A percentile compares a stretch with the other conserved stretches of the same genome.
These are phyloP conservation scores for Plenodomus lindquistii DNA, from an alignment of 2,329 filamentous ascomycete genomes.

Conservation along the genomic window DNA sequence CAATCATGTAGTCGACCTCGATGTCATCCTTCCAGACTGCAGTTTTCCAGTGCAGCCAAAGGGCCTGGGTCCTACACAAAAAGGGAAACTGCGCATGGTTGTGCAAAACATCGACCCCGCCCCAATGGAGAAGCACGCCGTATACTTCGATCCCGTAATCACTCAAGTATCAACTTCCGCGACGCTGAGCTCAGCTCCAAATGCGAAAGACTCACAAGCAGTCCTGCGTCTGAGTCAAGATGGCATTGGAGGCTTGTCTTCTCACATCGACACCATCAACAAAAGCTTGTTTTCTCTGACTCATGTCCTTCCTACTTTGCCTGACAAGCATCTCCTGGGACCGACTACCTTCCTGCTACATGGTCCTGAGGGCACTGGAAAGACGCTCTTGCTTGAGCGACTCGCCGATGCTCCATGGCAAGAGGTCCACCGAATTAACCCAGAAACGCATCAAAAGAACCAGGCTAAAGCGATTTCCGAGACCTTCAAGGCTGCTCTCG, in stretches of 20 bases:
- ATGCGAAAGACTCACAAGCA: constrained; percentile 11
- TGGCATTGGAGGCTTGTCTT: constrained; percentile 69
- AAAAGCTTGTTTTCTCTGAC: constrained; percentile 56
- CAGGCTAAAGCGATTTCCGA: constrained; percentile 63
- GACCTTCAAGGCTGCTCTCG: constrained; percentile 69
- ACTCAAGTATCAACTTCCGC: constrained; percentile 24
- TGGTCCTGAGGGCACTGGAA: constrained; percentile 83
- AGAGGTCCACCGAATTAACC: constrained; percentile 65
- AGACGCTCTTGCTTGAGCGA: constrained; percentile 72
- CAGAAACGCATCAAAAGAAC: constrained; percentile 49
- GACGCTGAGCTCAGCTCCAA: constrained; percentile 10
- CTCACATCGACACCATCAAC: constrained; percentile 69
- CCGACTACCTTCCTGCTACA: constrained; percentile 70
- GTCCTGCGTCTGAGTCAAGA: constrained; percentile 42
- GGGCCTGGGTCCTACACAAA: constrained; percentile 56
- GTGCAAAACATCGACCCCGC: constrained; percentile 58
- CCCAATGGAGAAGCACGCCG: constrained; percentile 26
- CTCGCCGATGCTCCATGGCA: constrained; percentile 71
- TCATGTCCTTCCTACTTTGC: constrained; percentile 12
- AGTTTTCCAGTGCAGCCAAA: constrained; percentile 62
- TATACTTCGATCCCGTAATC: constrained; percentile 36
- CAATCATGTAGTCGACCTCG: constrained; percentile 59
- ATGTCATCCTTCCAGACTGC: constrained; percentile 71
- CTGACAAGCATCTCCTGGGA: constrained; percentile 36
- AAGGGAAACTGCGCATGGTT: constrained; percentile 61